phyloP scores from a whole-genome alignment of 169 alveolate genomes.

The Theileria parva region DNA sequence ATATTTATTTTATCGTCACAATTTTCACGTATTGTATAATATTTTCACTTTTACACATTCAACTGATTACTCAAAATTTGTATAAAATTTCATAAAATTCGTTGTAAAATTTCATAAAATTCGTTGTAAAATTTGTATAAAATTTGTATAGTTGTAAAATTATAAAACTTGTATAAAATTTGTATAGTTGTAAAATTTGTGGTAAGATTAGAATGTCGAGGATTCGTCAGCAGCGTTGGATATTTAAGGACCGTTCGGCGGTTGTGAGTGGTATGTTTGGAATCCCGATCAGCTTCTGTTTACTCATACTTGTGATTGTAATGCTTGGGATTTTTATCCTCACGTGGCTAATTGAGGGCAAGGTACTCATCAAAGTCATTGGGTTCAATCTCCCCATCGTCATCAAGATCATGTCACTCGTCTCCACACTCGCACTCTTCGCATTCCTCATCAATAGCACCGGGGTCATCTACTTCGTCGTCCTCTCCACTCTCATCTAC shows the following conservation, averaged over 20 bases:
- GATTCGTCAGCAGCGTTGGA: conserved; percentile 5
- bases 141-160: too few species aligned
- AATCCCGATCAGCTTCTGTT: conserved; percentile 18
- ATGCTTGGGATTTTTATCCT: conserved; percentile 9
- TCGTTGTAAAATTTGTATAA: too few species aligned
- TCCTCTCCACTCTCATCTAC: conserved; percentile 13
- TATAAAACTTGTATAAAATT: too few species aligned
- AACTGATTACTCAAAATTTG: too few species aligned
- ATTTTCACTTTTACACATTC: too few species aligned
- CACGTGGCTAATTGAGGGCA: conserved; percentile 37
- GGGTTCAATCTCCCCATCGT: conserved; percentile 40
- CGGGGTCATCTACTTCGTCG: conserved; percentile 22
- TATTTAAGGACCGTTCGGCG: conserved; percentile 34
- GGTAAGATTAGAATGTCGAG: neutral
- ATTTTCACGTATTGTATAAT: too few species aligned
- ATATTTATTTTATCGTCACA: too few species aligned
- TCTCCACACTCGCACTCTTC: conserved; percentile 24
- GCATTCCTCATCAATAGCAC: conserved; percentile 24
- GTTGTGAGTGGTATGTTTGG: conserved; percentile 43
- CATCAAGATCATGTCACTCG: conserved; percentile 22
- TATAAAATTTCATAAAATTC: too few species aligned
- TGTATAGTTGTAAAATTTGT: neutral
- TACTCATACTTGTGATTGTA: neutral
- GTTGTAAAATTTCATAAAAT: too few species aligned
- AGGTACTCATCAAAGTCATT: conserved; percentile 13